Conservation (phyloP, 1,284 basidiomycete genomes). For the Boletus calvinii region DNA sequence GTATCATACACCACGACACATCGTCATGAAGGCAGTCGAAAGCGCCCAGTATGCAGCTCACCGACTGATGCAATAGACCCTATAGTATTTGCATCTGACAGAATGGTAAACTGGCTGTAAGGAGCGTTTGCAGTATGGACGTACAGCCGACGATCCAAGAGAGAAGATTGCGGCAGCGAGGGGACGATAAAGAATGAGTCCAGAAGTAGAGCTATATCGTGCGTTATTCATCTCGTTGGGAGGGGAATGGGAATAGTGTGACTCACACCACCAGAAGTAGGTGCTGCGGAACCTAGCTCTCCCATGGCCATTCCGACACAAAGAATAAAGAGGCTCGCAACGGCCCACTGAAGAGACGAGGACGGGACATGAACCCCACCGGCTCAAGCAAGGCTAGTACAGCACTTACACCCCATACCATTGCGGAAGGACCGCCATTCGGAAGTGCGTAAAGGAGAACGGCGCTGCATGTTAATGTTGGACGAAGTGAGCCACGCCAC, state of each 20-base stretch:
- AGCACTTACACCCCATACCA: conserved; percentile 77
- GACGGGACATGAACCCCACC: too few species aligned
- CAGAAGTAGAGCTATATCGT: conserved; percentile 66
- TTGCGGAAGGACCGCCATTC: conserved; percentile 74
- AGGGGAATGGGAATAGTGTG: not conserved
- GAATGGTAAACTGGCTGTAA: not conserved
- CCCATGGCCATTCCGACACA: conserved; percentile 46
- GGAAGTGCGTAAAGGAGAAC: conserved; percentile 72
- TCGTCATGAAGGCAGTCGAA: not conserved
- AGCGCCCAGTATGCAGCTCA: conserved; percentile 12
- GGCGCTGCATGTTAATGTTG: conserved; percentile 43
- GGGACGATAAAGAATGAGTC: conserved; percentile 69
- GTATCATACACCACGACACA: not conserved
- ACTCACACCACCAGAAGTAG: conserved; percentile 69
- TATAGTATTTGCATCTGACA: conserved; percentile 68
- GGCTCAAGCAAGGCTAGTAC: not conserved
- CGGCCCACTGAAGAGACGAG: conserved; percentile 27
- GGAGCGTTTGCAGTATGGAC: conserved; percentile 21
- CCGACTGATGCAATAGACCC: conserved; percentile 62
- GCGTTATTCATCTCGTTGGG: not conserved
- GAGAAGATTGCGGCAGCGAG: conserved; percentile 62
- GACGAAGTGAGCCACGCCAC: conserved; percentile 21
- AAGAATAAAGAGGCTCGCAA: conserved; percentile 36
- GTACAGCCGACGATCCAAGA: conserved; percentile 79
- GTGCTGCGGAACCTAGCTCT: conserved; percentile 43